Base-by-base conservation (phyloP, 257 asterid genomes). In the Salvia rosmarinus region DNA sequence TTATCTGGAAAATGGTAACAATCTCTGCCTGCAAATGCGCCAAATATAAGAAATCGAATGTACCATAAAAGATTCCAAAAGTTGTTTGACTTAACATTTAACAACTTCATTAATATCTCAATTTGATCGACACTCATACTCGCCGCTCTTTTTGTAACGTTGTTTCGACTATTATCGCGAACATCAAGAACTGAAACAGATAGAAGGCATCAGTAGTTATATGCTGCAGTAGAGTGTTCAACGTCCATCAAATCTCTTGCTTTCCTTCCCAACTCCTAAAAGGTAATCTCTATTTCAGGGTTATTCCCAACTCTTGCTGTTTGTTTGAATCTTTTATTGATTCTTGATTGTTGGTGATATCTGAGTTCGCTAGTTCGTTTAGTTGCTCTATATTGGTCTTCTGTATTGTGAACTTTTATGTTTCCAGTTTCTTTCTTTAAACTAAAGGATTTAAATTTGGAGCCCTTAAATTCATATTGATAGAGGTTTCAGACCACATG, bases 21-120 rank as follows among this genome's bases (percentile, higher is more conserved):
- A 39, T 6, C 58, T 17, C 40, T 6, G 39, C 25, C 62, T 34
- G 55, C 17, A 20, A 47, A 30, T 16, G 23, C 34, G 40, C 17
- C 20, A 44, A 28, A 34, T 34, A 34, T 34, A 4, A 4, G 2
- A 1, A 9, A 19, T 59, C 62, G 82, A 81, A 81, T 81, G 69
- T 74, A 14, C 78, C 71, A 44, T 23, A 17, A 28, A 73, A 73
- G 77, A 77, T 81, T 77, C 80, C 78, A 28, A 56, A 5, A n/a
- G 47, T 42, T 61, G 59, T 58, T 79, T 67, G 64, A 60, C 72
- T 75, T 66, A 12, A 60, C 61, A 23, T 7, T 6, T 13, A n/a
- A n/a, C n/a, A n/a, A n/a, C n/a, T n/a, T n/a, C n/a, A n/a, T n/a
- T 23, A 32, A 30, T 56, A 25, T 56, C 44, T 58, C 46, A 4